These are phyloP conservation scores for Geotrichum siamense DNA, from an alignment of 1,139 yeast genomes.

Conservation along the genomic window DNA sequence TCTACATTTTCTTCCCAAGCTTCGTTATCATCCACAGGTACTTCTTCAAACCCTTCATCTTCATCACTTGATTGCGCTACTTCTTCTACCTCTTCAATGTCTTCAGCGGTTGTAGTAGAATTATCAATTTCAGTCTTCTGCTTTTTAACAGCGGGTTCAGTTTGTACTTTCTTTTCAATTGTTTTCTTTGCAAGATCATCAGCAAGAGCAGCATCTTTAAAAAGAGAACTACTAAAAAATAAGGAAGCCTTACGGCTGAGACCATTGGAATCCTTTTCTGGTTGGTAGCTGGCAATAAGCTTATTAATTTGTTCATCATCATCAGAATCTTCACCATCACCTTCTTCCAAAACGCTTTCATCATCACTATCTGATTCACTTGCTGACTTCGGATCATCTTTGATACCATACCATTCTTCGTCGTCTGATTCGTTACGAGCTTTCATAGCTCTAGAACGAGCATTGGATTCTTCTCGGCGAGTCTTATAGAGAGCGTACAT, in stretches of 20 bases:
- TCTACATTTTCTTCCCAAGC: slow-evolving; percentile 30
- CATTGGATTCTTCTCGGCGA: slow-evolving; percentile 68
- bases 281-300: slow-evolving; percentile 51
- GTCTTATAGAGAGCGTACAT: slow-evolving; percentile 76
- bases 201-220: slow-evolving; percentile 47
- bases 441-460: slow-evolving; percentile 69
- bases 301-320: slow-evolving; percentile 68
- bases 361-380: slow-evolving; percentile 29
- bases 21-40: slow-evolving; percentile 31
- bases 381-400: slow-evolving; percentile 36
- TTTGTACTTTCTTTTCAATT: slow-evolving; percentile 14
- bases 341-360: slow-evolving; percentile 20
- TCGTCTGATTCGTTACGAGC: slow-evolving; percentile 70
- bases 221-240: slow-evolving; percentile 75
- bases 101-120: slow-evolving; percentile 6
- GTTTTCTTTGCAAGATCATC: slow-evolving; percentile 38
- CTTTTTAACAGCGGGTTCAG: slow-evolving; percentile 1
- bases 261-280: slow-evolving; percentile 42
- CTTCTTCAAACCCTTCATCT: slow-evolving; percentile 30
- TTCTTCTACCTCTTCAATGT: slow-evolving; percentile 20
- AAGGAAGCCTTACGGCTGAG: slow-evolving; percentile 66
- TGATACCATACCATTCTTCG: slow-evolving; percentile 77
- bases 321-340: slow-evolving; percentile 37
- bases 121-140: slow-evolving; percentile 4
- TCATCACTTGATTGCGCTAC: slow-evolving; percentile 35